Evolutionary conservation across 805 yeast genomes (phyloP), one percentile per base, ranked within the genome.

Genomic region (Starmerella sp.): DNA sequence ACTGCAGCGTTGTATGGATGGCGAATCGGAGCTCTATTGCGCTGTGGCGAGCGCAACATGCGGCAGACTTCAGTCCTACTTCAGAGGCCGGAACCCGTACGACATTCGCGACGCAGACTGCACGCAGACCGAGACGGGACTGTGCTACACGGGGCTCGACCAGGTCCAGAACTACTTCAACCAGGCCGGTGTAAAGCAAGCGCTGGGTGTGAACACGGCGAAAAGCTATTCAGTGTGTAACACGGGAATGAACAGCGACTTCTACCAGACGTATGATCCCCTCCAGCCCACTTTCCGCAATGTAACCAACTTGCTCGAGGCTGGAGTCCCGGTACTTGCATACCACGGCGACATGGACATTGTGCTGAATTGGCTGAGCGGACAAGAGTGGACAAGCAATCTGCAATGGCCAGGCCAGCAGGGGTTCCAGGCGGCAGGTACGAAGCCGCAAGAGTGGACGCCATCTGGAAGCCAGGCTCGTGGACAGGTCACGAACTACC

Each of bases 261-360:
- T 89, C 52, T 56, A 51, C 51, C 17, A 22, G 32, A 29, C 28
- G 29, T 52, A 50, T 48, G 98, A 91, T 71, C 87, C 95, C 85
- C 83, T 84, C 84, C 83, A 84, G 69, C 96, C 96, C 15, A 88
- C 83, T 74, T 93, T 86, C 69, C 63, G 60, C 51, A 80, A 79
- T 54, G 86, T 91, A 46, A 75, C 83, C 29, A 81, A 80, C 48
- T 71, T 89, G 59, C 77, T 91, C 64, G 87, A 87, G 59, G 67
- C 75, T 32, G 83, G 77, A 14, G 65, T 88, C 45, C 95, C 96
- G 4, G 91, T 88, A 32, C 77, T 91, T 66, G 78, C 89, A 57
- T 90, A 89, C 66, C 95, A 95, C 13, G 97, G 97, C 66, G 97
- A 90, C 73, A 90, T 89, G 72, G 97, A 90, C 70, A 90, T 83